phyloP scores from a whole-genome alignment of 306 rosid species.

The Phaseolus lunatus region DNA sequence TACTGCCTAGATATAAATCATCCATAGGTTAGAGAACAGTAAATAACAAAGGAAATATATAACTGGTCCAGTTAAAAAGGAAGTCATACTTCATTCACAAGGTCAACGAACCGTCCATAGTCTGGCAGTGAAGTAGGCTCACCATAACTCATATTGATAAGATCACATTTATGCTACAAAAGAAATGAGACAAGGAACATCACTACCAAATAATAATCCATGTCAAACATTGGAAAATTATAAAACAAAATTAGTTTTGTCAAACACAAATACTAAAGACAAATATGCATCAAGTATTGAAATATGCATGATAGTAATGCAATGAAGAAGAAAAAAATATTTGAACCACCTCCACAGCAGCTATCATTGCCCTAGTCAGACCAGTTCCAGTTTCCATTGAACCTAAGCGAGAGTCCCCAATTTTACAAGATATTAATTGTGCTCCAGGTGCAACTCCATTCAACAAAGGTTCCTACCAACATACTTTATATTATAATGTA shows the following conservation, averaged over 20 bases:
- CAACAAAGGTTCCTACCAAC: slow-evolving; percentile 81
- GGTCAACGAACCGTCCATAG: slow-evolving; percentile 99
- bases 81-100: slow-evolving; percentile 82
- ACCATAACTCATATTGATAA: slow-evolving; percentile 98
- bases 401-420: slow-evolving; percentile 97
- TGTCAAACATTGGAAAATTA: slow-evolving; percentile 41
- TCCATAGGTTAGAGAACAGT: slow-evolving; percentile 47
- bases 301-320: slow-evolving; percentile 27
- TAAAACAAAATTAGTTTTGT: slow-evolving; percentile 16
- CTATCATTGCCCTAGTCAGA: slow-evolving; percentile 89
- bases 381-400: slow-evolving; percentile 99
- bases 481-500: slow-evolving; percentile 41
- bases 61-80: slow-evolving; percentile 39
- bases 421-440: slow-evolving; percentile 93
- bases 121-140: slow-evolving; percentile 89
- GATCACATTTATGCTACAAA: slow-evolving; percentile 96
- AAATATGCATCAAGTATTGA: slow-evolving; percentile 34
- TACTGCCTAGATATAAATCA: slow-evolving; percentile 71
- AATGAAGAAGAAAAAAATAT: slow-evolving; percentile 31
- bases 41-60: slow-evolving; percentile 39
- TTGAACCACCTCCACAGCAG: slow-evolving; percentile 89
- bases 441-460: slow-evolving; percentile 99
- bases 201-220: slow-evolving; percentile 37
- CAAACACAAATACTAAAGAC: slow-evolving; percentile 19
- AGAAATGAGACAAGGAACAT: slow-evolving; percentile 34